Base-by-base conservation (phyloP, 2,329 filamentous ascomycete genomes). In the Pestalotiopsis sp. region DNA sequence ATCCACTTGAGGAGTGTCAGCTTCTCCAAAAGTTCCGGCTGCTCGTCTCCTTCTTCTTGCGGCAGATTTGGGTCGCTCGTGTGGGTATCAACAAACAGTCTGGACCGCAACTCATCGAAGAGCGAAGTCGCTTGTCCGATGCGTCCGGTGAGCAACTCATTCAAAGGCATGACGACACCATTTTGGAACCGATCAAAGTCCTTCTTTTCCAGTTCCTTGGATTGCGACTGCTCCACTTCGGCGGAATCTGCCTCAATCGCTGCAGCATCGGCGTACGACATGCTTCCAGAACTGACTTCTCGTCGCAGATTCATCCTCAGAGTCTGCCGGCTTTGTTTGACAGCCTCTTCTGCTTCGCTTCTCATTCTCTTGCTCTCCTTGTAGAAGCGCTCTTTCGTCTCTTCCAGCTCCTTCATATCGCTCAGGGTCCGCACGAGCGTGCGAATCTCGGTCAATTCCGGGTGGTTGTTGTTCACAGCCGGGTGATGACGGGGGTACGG, bases 1-100 rank as follows among this genome's bases (percentile, higher is more conserved):
- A 98, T 90, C 95, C 96, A 98, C 77, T 98, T 99, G 14, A 98
- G 86, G 62, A 98, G 88, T 0, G 95, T 98, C 13, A 99, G 86
- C 80, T 97, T 97, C 80, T 99, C 96, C 2, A 98, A 84, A 0
- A 98, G 86, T 80, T 99, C 96, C 0, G 96, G 96, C 77, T 95
- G 91, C 78, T 98, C 95, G 74, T 98, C 95, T 20, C 96, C 95
- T 81, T 98, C 95, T 79, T 97, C 94, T 78, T 98, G 95, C 0
- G 94, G 92, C 79, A 94, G 90, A 75, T 97, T 95, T 0, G 94
- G 92, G 71, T 90, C 89, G 4, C 87, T 84, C 59, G 86, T 84
- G 77, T 88, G 91, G 68, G 88, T 91, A 71, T 93, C 92, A 65
- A 90, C 90, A 70, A 92, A 93, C 0, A 98, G 85, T 58, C 91